Evolutionary conservation across 2,329 filamentous ascomycete species (phyloP).

Genomic region (Beauveria australis): DNA sequence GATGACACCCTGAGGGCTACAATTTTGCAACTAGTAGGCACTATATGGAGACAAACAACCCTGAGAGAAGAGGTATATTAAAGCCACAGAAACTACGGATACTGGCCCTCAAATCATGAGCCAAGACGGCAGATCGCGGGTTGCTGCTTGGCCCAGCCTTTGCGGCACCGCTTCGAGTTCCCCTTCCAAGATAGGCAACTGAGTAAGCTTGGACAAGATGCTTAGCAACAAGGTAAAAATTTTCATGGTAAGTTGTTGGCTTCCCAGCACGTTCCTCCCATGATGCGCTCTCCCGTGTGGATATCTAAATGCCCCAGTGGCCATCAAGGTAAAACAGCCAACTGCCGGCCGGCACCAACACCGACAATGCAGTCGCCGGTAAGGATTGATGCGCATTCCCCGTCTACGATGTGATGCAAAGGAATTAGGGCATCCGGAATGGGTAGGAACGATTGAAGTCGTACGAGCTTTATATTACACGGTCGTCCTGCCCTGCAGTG

Average conservation of each 20-base stretch:
- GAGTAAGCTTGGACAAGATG: not conserved
- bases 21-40: not conserved
- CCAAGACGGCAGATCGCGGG: not conserved
- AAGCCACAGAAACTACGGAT: not conserved
- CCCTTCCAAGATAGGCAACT: not conserved
- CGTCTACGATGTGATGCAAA: not conserved
- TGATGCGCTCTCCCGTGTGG: not conserved
- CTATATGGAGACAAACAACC: not conserved
- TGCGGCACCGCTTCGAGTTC: not conserved
- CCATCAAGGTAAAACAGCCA: slow-evolving; percentile 2
- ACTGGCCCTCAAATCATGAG: not conserved
- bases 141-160: not conserved
- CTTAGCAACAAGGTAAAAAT: not conserved
- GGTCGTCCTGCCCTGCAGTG: not conserved
- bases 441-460: too few relatives aligned
- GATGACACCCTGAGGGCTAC: not conserved
- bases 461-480: not conserved
- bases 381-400: not conserved
- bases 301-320: not conserved
- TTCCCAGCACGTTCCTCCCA: not conserved
- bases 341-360: slow-evolving; percentile 4
- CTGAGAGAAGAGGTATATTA: not conserved
- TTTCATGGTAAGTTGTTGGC: not conserved
- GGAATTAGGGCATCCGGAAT: not conserved
- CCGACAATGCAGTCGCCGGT: not conserved